phyloP scores from a whole-genome alignment of 164 flowering plant species.

The Houttuynia cordata region DNA sequence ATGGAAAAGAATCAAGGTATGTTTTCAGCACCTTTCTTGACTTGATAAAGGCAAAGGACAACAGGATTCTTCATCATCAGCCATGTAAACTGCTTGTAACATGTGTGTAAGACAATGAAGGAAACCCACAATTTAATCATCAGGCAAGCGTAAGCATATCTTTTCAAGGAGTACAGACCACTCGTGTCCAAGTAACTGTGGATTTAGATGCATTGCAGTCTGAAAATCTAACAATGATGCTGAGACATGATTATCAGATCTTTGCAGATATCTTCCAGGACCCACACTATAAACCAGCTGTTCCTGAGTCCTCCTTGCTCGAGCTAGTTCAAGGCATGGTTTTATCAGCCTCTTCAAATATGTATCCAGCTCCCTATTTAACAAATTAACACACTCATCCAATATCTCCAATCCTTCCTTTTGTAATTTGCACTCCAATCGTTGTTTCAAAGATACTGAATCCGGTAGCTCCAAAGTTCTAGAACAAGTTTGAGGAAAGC shows the following conservation, averaged over 20 bases:
- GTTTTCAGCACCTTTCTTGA: too few relatives aligned
- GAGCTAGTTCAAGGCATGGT: slow-evolving; percentile 49
- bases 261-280: slow-evolving; percentile 15
- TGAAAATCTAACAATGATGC: slow-evolving; percentile 54
- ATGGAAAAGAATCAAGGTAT: too few relatives aligned
- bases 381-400: slow-evolving; percentile 41
- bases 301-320: slow-evolving; percentile 26
- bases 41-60: too few relatives aligned
- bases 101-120: too few relatives aligned
- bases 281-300: slow-evolving; percentile 9
- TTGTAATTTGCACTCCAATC: slow-evolving; percentile 46
- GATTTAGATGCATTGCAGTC: slow-evolving; percentile 61
- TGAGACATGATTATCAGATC: slow-evolving; percentile 7
- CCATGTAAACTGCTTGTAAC: too few relatives aligned
- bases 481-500: slow-evolving; percentile 31
- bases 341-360: slow-evolving; percentile 61
- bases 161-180: slow-evolving; percentile 72
- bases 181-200: slow-evolving; percentile 61
- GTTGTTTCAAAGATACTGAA: slow-evolving; percentile 35
- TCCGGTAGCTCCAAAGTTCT: slow-evolving; percentile 52
- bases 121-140: slow-evolving; percentile 5
- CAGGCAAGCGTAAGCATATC: slow-evolving; percentile 25
- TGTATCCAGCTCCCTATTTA: slow-evolving; percentile 62
- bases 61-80: too few relatives aligned
- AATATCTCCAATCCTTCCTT: slow-evolving; percentile 27